Percentiles rank a stretch among this genome's conserved stretches.
Conservation (phyloP, 2,329 filamentous ascomycete genomes). For the Fusarium sterilihyphosum region DNA sequence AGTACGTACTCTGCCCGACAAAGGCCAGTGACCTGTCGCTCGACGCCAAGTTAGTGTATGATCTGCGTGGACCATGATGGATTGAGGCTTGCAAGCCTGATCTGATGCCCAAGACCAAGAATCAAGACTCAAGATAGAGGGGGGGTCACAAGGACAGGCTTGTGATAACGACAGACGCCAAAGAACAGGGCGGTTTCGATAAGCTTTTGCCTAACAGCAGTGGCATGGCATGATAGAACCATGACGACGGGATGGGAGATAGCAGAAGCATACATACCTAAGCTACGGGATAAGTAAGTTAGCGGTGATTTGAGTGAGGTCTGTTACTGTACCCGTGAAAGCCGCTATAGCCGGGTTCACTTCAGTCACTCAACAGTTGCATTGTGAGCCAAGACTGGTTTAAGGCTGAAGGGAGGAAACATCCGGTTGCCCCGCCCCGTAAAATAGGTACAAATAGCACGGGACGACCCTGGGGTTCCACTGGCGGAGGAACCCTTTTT, state of each 20-base stretch:
- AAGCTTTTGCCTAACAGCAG: conserved; percentile 21
- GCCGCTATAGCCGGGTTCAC: background rate
- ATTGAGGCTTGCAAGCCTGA: conserved; percentile 7
- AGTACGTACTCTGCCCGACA: background rate
- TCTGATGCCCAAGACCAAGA: background rate
- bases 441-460: background rate
- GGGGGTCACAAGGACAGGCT: conserved; percentile 15
- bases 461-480: background rate
- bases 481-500: background rate
- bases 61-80: background rate
- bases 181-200: background rate
- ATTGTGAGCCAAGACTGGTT: background rate
- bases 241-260: conserved; percentile 12
- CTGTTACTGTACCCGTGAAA: background rate
- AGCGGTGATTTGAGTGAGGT: background rate
- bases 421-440: background rate
- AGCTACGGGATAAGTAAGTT: background rate
- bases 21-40: no score
- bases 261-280: background rate
- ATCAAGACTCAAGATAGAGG: background rate
- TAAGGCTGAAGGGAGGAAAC: conserved; percentile 1
- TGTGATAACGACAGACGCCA: conserved; percentile 1
- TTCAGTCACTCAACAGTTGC: background rate
- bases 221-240: conserved; percentile 1
- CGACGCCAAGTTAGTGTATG: background rate